phyloP scores from a whole-genome alignment of 257 asterid genomes.

The Lithospermum erythrorhizon region DNA sequence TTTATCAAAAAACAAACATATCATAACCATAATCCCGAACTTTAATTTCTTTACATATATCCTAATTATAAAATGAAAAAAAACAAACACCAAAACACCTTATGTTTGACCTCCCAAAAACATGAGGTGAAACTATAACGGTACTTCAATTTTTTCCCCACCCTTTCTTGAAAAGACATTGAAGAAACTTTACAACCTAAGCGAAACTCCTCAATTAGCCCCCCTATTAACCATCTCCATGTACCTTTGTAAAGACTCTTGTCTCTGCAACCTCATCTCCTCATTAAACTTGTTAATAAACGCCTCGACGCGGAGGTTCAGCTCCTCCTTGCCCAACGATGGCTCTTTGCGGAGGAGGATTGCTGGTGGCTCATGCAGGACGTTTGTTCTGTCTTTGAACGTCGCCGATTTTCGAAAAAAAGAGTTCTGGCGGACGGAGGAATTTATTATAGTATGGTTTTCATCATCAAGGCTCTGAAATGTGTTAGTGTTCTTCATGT shows the following conservation, averaged over 20 bases:
- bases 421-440: background rate
- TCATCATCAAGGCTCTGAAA: constrained; percentile 26
- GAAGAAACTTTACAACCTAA: too few species aligned
- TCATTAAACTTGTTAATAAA: constrained; percentile 31
- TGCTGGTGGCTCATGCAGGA: constrained; percentile 2
- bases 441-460: constrained; percentile 6
- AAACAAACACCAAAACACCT: too few species aligned
- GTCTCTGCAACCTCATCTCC: constrained; percentile 35
- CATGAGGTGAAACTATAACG: background rate
- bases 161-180: too few species aligned
- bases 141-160: background rate
- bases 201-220: background rate
- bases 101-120: background rate
- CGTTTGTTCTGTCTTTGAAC: constrained; percentile 33
- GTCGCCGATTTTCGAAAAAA: constrained; percentile 35
- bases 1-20: too few species aligned
- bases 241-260: constrained; percentile 22
- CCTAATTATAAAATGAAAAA: background rate
- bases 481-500: constrained; percentile 16
- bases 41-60: background rate
- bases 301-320: constrained; percentile 27
- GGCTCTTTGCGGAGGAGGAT: constrained; percentile 9
- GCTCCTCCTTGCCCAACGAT: constrained; percentile 26
- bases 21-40: too few species aligned
- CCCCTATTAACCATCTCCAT: constrained; percentile 32